Conservation (phyloP, 257 asterid species). For the Solanum tarijense region DNA sequence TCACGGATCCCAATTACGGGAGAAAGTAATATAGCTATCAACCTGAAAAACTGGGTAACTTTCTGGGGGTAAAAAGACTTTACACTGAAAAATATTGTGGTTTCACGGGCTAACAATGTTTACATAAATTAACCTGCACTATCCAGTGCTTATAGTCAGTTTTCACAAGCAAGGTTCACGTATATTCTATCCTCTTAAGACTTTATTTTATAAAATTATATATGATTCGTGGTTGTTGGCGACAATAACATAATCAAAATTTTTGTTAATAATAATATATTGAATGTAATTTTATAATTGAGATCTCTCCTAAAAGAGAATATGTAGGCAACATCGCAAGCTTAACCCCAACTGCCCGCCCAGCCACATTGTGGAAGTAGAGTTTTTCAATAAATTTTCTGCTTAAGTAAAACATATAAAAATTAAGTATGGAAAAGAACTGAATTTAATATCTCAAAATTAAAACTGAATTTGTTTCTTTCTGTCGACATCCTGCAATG, state of each 20-base stretch:
- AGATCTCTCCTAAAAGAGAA: neutral
- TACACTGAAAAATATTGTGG: neutral
- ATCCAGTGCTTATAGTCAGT: neutral
- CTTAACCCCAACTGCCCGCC: neutral
- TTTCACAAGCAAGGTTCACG: accelerated
- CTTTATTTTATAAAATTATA: accelerated
- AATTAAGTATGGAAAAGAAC: no score
- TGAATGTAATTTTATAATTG: neutral
- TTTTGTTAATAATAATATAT: neutral
- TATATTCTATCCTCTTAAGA: neutral
- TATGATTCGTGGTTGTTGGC: accelerated
- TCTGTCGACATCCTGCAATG: neutral
- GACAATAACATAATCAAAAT: no score
- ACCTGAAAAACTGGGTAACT: neutral
- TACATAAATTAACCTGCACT: neutral
- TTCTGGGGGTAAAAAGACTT: neutral
- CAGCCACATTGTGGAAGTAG: neutral
- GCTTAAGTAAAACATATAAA: no score
- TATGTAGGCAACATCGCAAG: neutral
- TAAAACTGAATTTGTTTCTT: neutral
- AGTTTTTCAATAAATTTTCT: neutral
- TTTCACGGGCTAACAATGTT: neutral
- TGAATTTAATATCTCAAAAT: neutral
- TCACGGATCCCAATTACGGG: neutral
- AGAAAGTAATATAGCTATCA: neutral